Base-by-base conservation (phyloP, 768 basidiomycete genomes). In the Phanerochaete carnosa region DNA sequence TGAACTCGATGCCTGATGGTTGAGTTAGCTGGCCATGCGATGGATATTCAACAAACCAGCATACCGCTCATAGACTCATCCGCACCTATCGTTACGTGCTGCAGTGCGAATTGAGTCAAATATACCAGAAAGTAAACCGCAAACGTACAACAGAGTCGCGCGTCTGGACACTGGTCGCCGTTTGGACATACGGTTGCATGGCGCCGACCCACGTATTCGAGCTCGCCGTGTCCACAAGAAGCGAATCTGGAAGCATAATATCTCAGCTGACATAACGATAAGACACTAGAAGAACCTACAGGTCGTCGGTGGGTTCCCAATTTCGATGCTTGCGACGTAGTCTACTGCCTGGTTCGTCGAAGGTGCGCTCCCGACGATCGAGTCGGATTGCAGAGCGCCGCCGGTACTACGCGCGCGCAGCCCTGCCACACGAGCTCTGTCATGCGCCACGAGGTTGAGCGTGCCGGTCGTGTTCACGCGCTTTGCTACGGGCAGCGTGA, bases 151-250 rank as follows among this genome's bases (percentile, higher is more conserved):
- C 83, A 35, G 67, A 26, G 60, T 83, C 65, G 1, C 65, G 62
- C 16, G 85, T 88, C 63, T 76, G 58, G 7, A 39, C 66, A 57
- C 83, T 86, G 30, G 84, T 81, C 57, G 75, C 74, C 7, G 87
- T 87, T 62, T 63, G 61, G 22, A 68, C 69, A 66, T 85, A 89
- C 1, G 70, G 13, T 22, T 65, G 72, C 11, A 26, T 63, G 29
- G 87, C 85, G 23, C 87, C 86, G 47, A 89, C 75, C 86, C 87
- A 89, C 23, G 86, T 88, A 73, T n/a, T n/a, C n/a, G n/a, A n/a
- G n/a, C n/a, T n/a, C n/a, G n/a, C n/a, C n/a, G n/a, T n/a, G n/a
- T n/a, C n/a, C n/a, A n/a, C n/a, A n/a, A n/a, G n/a, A n/a, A n/a
- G n/a, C n/a, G n/a, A n/a, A n/a, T n/a, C n/a, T n/a, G n/a, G n/a